A percentile compares a stretch with the other conserved stretches of the same genome.
Conservation (phyloP, 2,329 filamentous ascomycete species). For the Diaporthe sp. region DNA sequence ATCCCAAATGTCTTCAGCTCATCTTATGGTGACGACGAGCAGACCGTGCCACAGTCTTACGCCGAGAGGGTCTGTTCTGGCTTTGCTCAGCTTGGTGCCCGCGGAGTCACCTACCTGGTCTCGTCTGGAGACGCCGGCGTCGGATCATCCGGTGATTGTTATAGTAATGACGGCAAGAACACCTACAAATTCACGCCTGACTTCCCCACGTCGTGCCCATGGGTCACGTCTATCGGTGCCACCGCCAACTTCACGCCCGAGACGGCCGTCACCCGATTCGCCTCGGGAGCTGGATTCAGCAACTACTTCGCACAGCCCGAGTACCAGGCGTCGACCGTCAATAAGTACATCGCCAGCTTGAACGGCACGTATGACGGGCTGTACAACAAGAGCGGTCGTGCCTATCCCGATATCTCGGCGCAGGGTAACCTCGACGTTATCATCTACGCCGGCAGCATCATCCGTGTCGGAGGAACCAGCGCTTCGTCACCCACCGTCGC, state of each 20-base stretch:
- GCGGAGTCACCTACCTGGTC: constrained; percentile 73
- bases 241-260: constrained; percentile 50
- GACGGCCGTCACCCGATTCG: constrained; percentile 40
- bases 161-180: constrained; percentile 67
- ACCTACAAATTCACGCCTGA: constrained; percentile 65
- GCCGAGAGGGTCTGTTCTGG: constrained; percentile 67
- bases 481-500: constrained; percentile 60
- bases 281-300: constrained; percentile 47
- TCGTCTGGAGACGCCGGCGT: constrained; percentile 68
- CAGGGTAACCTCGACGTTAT: constrained; percentile 50
- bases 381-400: constrained; percentile 57
- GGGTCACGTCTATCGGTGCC: constrained; percentile 74
- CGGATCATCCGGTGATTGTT: constrained; percentile 60
- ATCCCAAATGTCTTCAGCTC: constrained; percentile 71
- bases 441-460: constrained; percentile 44
- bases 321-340: constrained; percentile 55
- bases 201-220: constrained; percentile 76
- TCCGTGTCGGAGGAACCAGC: constrained; percentile 59
- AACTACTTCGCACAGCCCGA: constrained; percentile 44
- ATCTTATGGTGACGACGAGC: constrained; percentile 76
- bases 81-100: constrained; percentile 71
- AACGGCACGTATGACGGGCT: constrained; percentile 54
- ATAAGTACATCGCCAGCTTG: constrained; percentile 49
- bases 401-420: constrained; percentile 60
- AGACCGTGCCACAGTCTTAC: constrained; percentile 68